Evolutionary conservation across 768 basidiomycete species (phyloP), one percentile per base, ranked within the genome.

Genomic region (Candolleomyces aberdarensis): DNA sequence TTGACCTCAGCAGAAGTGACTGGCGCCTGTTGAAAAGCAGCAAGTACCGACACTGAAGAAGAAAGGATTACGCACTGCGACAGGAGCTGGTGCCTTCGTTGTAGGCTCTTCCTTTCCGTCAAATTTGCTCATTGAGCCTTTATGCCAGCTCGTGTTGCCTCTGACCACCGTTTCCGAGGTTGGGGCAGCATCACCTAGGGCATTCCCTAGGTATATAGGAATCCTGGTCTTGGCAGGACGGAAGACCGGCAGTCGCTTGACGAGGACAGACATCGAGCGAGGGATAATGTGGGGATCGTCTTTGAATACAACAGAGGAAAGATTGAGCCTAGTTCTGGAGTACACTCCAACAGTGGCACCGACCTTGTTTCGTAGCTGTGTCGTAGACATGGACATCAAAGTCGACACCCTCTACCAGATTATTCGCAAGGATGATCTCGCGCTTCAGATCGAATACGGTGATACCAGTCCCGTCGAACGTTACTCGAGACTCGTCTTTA

Each of bases 381-480:
- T 98, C 95, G 72, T 87, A 90, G 43, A 98, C 81, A 56, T 85
- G 85, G 26, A 99, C 83, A 76, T 99, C 97, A 80, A 98, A 98
- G 72, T 99, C 97, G 71, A 90, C 94, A 61, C 93, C 94, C 82
- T 94, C 96, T 79, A 89, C 90, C 77, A 99, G 87, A 73, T 90
- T 94, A 72, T 98, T 98, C 72, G 91, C 91, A 70, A 96, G 79
- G 70, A 99, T 96, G 72, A 99, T 93, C 78, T 98, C 97, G 81
- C 89, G 92, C 80, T 99, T 99, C 76, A 99, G 81, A 77, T 99
- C 97, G 82, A 98, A 98, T 67, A 98, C 94, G 70, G 95, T 95
- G 71, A 99, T 98, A 64, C 94, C 94, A 66, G 96, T 98, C 70
- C 97, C 97, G 73, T 99, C 96, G 80, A 99, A 98, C 57, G 93